Conservation (phyloP, 2,329 filamentous ascomycete genomes). For the Claviceps capensis region DNA sequence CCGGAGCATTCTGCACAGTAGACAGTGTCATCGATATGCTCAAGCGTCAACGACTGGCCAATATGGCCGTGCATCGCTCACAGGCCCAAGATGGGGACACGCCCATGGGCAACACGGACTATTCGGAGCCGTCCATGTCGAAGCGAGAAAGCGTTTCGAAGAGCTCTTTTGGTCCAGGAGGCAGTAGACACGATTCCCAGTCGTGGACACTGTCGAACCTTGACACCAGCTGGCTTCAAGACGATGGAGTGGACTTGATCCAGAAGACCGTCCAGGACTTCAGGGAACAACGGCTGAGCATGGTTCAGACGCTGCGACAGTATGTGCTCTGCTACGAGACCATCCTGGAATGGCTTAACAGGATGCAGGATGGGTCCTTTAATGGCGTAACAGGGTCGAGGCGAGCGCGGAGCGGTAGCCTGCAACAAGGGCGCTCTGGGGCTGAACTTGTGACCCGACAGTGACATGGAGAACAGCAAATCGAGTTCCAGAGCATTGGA, state of each 20-base stretch:
- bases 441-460: conserved; percentile 2
- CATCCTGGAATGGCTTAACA: conserved; percentile 69
- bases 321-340: conserved; percentile 96
- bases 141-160: conserved; percentile 13
- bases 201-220: conserved; percentile 7
- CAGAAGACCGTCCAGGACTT: conserved; percentile 86
- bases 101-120: conserved; percentile 24
- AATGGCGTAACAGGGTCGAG: conserved; percentile 10
- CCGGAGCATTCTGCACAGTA: conserved; percentile 91
- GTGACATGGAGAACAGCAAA: background rate
- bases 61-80: conserved; percentile 10
- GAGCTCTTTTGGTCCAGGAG: conserved; percentile 7
- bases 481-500: background rate
- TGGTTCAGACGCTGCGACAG: conserved; percentile 90
- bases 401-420: conserved; percentile 19
- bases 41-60: conserved; percentile 57
- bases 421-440: conserved; percentile 10
- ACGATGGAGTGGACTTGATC: conserved; percentile 64
- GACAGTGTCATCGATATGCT: conserved; percentile 95
- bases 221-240: conserved; percentile 52
- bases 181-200: conserved; percentile 3
- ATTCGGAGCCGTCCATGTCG: conserved; percentile 16
- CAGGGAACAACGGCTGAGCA: conserved; percentile 73
- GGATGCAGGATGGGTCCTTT: conserved; percentile 26
- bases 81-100: conserved; percentile 30